Evolutionary conservation across 352 stramenopile genomes (phyloP).

Genomic region (Phytophthora fragariaefolia): DNA sequence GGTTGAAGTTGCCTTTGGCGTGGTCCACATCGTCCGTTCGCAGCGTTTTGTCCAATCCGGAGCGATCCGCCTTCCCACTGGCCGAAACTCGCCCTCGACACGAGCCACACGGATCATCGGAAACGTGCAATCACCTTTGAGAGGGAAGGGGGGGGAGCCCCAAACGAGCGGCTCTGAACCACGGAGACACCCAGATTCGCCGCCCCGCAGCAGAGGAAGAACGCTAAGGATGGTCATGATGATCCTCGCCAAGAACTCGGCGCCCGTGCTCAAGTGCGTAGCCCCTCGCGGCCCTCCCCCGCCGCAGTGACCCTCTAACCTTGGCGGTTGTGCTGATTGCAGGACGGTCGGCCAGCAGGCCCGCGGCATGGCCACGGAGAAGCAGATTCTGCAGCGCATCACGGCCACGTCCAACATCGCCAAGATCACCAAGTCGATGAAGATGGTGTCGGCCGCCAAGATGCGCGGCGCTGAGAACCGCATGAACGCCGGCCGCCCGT

Average conservation of each 20-base stretch:
- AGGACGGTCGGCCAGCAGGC: conserved; percentile 77
- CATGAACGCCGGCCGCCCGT: conserved; percentile 85
- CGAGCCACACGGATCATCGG: conserved; percentile 6
- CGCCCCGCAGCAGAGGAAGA: conserved; percentile 27
- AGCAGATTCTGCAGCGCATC: conserved; percentile 98
- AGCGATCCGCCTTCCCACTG: not conserved
- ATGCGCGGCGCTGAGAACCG: conserved; percentile 97
- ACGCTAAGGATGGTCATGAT: conserved; percentile 51
- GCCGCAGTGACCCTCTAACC: conserved; percentile 14
- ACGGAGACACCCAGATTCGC: conserved; percentile 42
- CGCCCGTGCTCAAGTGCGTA: conserved; percentile 62
- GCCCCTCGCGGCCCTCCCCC: not conserved
- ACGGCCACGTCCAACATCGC: conserved; percentile 98
- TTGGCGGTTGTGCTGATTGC: conserved; percentile 3
- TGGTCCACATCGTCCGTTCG: conserved; percentile 1
- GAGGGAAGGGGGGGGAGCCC: conserved; percentile 1
- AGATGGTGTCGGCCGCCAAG: conserved; percentile 99
- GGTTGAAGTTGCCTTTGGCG: conserved; percentile 30
- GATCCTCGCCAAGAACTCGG: conserved; percentile 58
- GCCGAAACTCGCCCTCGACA: not conserved
- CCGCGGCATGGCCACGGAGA: conserved; percentile 98
- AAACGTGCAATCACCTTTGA: not conserved
- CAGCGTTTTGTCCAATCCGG: conserved; percentile 16
- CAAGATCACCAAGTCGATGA: conserved; percentile 99
- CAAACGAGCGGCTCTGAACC: conserved; percentile 44